These are phyloP conservation scores for Hyphopichia homilentoma DNA, from an alignment of 805 yeast species.

Conservation along the genomic window DNA sequence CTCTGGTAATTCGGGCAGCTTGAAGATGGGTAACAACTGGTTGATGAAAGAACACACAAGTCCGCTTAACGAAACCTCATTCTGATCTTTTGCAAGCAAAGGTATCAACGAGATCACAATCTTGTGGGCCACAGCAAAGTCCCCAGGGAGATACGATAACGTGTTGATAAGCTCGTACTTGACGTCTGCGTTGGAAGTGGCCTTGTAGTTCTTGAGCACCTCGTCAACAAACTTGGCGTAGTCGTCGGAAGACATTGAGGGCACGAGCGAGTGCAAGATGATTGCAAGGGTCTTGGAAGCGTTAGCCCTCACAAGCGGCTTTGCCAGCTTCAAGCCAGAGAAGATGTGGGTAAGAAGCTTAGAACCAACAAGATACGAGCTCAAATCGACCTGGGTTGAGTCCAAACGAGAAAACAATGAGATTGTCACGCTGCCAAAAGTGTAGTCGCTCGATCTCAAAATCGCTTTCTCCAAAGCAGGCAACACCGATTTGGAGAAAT, in stretches of 20 bases:
- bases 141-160: conserved; percentile 30
- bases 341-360: conserved; percentile 23
- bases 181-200: conserved; percentile 59
- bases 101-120: conserved; percentile 45
- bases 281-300: conserved; percentile 35
- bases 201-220: conserved; percentile 53
- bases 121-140: conserved; percentile 15
- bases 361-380: conserved; percentile 35
- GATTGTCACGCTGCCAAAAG: conserved; percentile 54
- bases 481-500: conserved; percentile 37
- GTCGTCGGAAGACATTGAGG: conserved; percentile 12
- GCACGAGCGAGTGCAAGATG: conserved; percentile 16
- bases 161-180: conserved; percentile 51
- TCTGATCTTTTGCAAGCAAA: conserved; percentile 67
- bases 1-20: conserved; percentile 12
- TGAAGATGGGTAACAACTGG: conserved; percentile 35
- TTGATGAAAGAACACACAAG: conserved; percentile 48
- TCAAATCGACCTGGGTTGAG: conserved; percentile 32
- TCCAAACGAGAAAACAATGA: conserved; percentile 35
- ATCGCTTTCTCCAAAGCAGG: conserved; percentile 72
- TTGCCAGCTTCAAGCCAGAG: conserved; percentile 58
- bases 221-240: conserved; percentile 45
- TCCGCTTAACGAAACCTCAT: conserved; percentile 57
- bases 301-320: conserved; percentile 55
- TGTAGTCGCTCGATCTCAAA: conserved; percentile 72